Conservation (phyloP, 345 rosid species). For the Garcia nutans region DNA sequence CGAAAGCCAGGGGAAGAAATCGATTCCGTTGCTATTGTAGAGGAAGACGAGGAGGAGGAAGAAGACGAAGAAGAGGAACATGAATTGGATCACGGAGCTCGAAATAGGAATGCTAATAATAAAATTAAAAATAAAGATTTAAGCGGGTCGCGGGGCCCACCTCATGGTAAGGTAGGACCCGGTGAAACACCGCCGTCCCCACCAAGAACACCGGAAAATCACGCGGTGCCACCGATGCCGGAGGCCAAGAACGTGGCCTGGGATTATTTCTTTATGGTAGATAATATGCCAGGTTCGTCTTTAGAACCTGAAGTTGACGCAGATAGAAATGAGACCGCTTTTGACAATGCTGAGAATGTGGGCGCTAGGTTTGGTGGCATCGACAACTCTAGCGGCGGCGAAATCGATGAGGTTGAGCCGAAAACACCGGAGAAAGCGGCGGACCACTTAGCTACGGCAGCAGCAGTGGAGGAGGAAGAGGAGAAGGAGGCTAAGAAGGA, state of each 20-base stretch:
- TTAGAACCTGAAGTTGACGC: slow-evolving; percentile 41
- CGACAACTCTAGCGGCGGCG: slow-evolving; percentile 6
- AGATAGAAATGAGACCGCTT: not conserved
- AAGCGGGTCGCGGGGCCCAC: slow-evolving; percentile 25
- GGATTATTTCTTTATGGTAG: slow-evolving; percentile 47
- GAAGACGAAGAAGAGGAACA: slow-evolving; percentile 49
- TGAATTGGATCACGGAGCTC: slow-evolving; percentile 31
- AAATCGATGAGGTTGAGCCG: slow-evolving; percentile 39
- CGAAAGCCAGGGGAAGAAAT: slow-evolving; percentile 20
- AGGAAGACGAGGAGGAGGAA: slow-evolving; percentile 42
- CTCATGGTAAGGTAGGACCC: slow-evolving; percentile 32
- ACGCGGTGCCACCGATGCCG: slow-evolving; percentile 47
- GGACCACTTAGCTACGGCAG: slow-evolving; percentile 20
- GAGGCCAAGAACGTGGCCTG: slow-evolving; percentile 30
- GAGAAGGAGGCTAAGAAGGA: slow-evolving; percentile 29
- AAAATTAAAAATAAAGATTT: slow-evolving; percentile 22
- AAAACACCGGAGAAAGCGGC: slow-evolving; percentile 60
- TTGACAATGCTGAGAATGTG: slow-evolving; percentile 18
- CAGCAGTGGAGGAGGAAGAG: slow-evolving; percentile 19
- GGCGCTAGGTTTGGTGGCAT: slow-evolving; percentile 13
- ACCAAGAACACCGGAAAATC: slow-evolving; percentile 37
- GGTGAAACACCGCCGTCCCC: slow-evolving; percentile 28
- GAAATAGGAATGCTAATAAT: slow-evolving; percentile 23
- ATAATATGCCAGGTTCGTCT: slow-evolving; percentile 57
- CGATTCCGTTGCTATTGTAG: slow-evolving; percentile 44